Evolutionary conservation across 108 stramenopile genomes (phyloP).

Genomic region (Thalassiosira profunda): DNA sequence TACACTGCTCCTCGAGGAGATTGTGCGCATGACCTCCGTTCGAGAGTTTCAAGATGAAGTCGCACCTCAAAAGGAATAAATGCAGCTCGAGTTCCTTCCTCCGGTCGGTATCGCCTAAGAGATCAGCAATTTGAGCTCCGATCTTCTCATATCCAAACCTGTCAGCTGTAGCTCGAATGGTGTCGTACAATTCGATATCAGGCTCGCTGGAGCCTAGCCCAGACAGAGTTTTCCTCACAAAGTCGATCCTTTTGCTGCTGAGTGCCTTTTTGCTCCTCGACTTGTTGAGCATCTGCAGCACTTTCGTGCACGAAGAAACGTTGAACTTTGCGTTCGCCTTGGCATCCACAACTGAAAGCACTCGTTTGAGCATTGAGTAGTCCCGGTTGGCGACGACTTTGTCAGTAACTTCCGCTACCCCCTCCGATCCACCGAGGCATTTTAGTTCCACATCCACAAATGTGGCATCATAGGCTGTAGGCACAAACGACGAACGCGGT

Average conservation of each 20-base stretch:
- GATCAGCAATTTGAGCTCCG: background rate
- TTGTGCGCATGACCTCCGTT: too few relatives aligned
- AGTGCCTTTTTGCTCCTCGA: background rate
- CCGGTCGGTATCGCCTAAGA: background rate
- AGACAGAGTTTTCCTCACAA: constrained; percentile 1
- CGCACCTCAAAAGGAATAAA: background rate
- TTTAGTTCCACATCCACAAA: constrained; percentile 6
- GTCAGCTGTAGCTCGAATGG: background rate
- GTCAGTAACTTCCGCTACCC: background rate
- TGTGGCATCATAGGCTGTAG: constrained; percentile 2
- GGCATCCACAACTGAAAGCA: background rate
- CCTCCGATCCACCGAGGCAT: background rate
- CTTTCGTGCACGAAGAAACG: background rate
- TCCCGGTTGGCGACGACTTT: constrained; percentile 1
- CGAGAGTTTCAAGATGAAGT: constrained; percentile 9
- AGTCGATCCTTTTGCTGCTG: background rate
- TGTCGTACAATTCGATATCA: background rate
- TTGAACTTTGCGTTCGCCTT: background rate
- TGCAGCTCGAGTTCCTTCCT: background rate
- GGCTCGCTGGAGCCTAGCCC: background rate
- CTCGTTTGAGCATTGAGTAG: background rate
- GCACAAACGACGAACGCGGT: background rate
- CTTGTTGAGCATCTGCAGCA: background rate
- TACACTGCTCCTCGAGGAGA: too few relatives aligned
- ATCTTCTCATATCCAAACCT: background rate